Base-by-base conservation (phyloP, 768 basidiomycete genomes). In the Nidularia pulvinata region DNA sequence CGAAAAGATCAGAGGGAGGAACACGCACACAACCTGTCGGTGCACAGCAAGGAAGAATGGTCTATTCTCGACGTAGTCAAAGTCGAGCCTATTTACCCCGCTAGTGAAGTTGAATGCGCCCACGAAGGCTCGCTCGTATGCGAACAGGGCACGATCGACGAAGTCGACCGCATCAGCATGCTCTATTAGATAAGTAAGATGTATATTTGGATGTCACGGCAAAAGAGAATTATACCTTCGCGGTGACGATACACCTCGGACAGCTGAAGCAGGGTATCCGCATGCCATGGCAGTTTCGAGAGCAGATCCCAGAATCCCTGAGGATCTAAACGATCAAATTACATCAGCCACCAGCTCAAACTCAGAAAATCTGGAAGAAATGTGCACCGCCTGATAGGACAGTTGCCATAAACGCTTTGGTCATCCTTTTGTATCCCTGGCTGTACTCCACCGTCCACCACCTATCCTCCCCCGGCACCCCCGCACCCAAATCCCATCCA, bases 361-460 rank as follows among this genome's bases (percentile, higher is more conserved):
- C 1, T n/a, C 39, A 33, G 5, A 7, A 39, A 49, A 16, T 22
- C 33, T 11, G 36, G 33, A n/a, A 53, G 53, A 30, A 30, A 19
- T 37, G 70, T 83, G 50, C 58, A 93, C 94, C 90, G 64, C 93
- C 93, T 9, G 88, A 86, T 67, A 83, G 77, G 30, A 96, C 91
- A 44, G 85, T 83, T 39, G 82, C 82, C 72, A 95, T 83, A 65
- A 96, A 98, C 35, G 86, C 81, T 65, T 78, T 81, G 0, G 93
- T 92, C 58, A 88, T 79, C 22, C 88, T 86, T 61, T 87, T 89
- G 69, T 97, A 99, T 52, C 81, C 82, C 60, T 85, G 88, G 61
- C 86, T 86, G 61, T 95, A 97, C 60, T 91, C 90, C 34, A 92
- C 86, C 0, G 92, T 92, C 86, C 89, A 97, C 85, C 92, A 91